Percentiles rank a stretch among this genome's conserved stretches.
These are phyloP conservation scores for Mucor plumbeus DNA, from an alignment of 371 early-diverging fungal genomes.

Conservation along the genomic window DNA sequence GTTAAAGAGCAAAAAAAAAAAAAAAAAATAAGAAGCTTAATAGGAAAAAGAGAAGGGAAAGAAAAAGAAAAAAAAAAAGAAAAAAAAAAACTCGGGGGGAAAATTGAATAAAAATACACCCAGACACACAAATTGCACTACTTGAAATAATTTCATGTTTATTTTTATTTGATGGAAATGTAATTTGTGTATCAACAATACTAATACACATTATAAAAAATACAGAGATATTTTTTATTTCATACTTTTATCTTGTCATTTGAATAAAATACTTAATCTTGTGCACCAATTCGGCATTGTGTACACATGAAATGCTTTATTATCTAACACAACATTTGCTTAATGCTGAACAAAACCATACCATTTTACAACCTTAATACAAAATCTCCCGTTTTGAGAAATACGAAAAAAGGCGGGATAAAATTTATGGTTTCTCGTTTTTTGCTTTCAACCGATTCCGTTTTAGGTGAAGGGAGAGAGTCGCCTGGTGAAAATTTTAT, in stretches of 20 bases:
- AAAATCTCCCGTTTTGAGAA: conserved; percentile 3
- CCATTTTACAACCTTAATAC: neutral
- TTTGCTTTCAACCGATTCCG: too few species aligned
- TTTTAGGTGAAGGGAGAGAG: neutral
- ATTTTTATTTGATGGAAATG: neutral
- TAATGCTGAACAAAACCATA: too few species aligned
- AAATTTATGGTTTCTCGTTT: neutral
- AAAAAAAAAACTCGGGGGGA: conserved; percentile 7
- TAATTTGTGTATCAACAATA: too few species aligned
- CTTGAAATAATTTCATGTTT: neutral
- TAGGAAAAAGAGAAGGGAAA: conserved; percentile 7
- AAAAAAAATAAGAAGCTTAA: neutral
- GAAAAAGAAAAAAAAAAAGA: neutral
- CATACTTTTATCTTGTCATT: too few species aligned
- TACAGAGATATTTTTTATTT: too few species aligned
- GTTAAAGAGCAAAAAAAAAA: neutral
- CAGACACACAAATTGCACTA: neutral
- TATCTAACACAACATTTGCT: neutral
- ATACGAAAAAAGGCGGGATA: neutral
- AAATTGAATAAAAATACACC: neutral
- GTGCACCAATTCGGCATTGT: neutral
- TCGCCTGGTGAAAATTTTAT: neutral
- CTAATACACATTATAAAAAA: too few species aligned
- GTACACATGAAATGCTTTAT: neutral
- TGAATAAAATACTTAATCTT: too few species aligned